Evolutionary conservation across 2,329 filamentous ascomycete genomes (phyloP).

Genomic region (Trichophyton mentagrophytes): DNA sequence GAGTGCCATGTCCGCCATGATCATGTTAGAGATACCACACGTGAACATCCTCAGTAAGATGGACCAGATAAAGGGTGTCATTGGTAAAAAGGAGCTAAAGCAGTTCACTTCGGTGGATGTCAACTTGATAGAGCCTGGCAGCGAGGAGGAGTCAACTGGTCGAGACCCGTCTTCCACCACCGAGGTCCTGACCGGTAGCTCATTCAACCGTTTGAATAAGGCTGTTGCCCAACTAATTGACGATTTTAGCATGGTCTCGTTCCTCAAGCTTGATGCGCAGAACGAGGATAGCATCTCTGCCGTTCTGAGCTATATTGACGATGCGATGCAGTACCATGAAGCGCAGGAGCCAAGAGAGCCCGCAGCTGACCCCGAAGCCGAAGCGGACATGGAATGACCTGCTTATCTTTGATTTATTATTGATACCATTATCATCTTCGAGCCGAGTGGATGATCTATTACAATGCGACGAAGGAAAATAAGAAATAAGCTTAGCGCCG

Average conservation of each 20-base stretch:
- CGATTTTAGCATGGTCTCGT: conserved; percentile 96
- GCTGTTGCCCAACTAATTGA: conserved; percentile 88
- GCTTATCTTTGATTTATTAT: background rate
- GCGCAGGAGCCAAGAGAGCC: conserved; percentile 84
- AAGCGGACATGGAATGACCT: conserved; percentile 20
- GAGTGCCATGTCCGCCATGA: conserved; percentile 96
- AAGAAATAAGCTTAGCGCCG: background rate
- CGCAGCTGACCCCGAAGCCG: conserved; percentile 31
- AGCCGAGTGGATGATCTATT: background rate
- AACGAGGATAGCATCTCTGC: conserved; percentile 81
- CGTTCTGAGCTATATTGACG: conserved; percentile 83
- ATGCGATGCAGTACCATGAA: conserved; percentile 86
- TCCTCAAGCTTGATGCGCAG: conserved; percentile 75
- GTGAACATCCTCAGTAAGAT: conserved; percentile 96
- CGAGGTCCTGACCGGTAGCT: conserved; percentile 57
- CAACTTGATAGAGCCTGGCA: conserved; percentile 56
- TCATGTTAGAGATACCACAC: conserved; percentile 94
- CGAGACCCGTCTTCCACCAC: conserved; percentile 47
- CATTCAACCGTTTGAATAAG: conserved; percentile 71
- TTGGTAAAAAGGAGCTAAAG: conserved; percentile 77
- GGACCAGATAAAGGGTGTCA: conserved; percentile 85
- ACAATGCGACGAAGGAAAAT: background rate
- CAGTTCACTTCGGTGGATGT: conserved; percentile 80
- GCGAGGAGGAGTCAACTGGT: conserved; percentile 32
- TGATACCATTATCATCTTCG: background rate